Evolutionary conservation across 2,329 filamentous ascomycete genomes (phyloP).

Genomic region (Xylaria sp.): DNA sequence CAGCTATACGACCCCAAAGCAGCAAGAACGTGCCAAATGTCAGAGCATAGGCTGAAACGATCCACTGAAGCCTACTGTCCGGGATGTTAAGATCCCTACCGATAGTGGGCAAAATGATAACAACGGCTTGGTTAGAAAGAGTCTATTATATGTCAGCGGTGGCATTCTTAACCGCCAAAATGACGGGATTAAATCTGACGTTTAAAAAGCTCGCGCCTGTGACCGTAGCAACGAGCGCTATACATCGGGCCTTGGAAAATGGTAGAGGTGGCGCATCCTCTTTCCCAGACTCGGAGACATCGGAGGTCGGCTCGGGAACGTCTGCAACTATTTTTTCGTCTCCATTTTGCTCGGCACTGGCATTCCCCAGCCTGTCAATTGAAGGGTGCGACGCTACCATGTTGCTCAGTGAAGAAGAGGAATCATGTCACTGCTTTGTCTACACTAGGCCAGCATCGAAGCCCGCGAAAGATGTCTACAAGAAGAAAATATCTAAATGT

Average conservation of each 20-base stretch:
- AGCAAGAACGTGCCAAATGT: slow-evolving; percentile 75
- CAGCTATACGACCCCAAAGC: slow-evolving; percentile 73
- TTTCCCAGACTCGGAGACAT: slow-evolving; percentile 33
- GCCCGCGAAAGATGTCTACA: background rate
- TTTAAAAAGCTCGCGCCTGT: slow-evolving; percentile 67
- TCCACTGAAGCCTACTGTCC: slow-evolving; percentile 69
- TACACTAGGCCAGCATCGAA: background rate
- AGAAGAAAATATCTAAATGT: background rate
- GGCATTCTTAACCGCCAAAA: background rate
- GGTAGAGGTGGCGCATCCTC: slow-evolving; percentile 43
- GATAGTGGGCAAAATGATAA: slow-evolving; percentile 72
- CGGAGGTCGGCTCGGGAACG: slow-evolving; percentile 24
- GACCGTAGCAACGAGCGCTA: slow-evolving; percentile 64
- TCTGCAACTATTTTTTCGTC: slow-evolving; percentile 3
- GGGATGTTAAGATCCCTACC: slow-evolving; percentile 66
- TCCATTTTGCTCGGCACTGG: slow-evolving; percentile 2
- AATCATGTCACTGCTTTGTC: background rate
- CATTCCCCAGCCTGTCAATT: slow-evolving; percentile 4
- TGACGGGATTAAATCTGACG: slow-evolving; percentile 46
- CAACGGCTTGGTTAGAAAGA: slow-evolving; percentile 66
- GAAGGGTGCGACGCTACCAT: slow-evolving; percentile 16
- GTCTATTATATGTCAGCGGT: slow-evolving; percentile 54
- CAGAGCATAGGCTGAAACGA: slow-evolving; percentile 72
- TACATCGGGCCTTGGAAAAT: slow-evolving; percentile 62
- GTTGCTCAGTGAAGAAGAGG: background rate